A percentile compares a stretch with the other conserved stretches of the same genome.
These are phyloP conservation scores for Myriosclerotinia scirpicola DNA, from an alignment of 2,329 filamentous ascomycete genomes.

Conservation along the genomic window DNA sequence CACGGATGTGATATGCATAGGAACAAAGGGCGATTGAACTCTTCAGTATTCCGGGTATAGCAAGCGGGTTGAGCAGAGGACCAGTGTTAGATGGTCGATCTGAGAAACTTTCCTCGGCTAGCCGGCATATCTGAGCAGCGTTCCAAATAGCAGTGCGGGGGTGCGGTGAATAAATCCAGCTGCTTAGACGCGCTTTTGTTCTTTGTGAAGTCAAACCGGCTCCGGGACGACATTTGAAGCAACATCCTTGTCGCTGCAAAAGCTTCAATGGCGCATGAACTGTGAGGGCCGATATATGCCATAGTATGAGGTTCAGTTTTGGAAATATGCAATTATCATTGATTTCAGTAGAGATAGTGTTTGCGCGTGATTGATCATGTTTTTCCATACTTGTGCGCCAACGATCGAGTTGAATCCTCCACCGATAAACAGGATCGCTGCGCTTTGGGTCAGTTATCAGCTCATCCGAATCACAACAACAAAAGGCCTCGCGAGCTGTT, in stretches of 20 bases:
- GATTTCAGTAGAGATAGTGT: not conserved
- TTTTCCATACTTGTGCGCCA: conserved; percentile 11
- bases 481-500: conserved; percentile 17
- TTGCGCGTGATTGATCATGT: not conserved
- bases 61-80: conserved; percentile 8
- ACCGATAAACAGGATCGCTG: not conserved
- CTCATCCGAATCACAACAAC: conserved; percentile 17
- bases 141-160: conserved; percentile 16
- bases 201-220: not conserved
- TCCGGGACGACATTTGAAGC: conserved; percentile 18
- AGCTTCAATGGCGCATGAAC: conserved; percentile 16
- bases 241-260: conserved; percentile 17
- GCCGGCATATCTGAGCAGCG: conserved; percentile 10
- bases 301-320: conserved; percentile 12
- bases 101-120: not conserved
- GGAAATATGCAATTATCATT: not conserved
- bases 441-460: conserved; percentile 8
- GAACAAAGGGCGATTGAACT: conserved; percentile 16
- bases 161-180: conserved; percentile 19
- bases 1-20: conserved; percentile 6
- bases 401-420: conserved; percentile 2
- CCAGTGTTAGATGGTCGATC: not conserved
- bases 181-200: conserved; percentile 6
- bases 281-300: conserved; percentile 14
- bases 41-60: conserved; percentile 8